Evolutionary conservation across 176 grass and related monocot species (phyloP).

Genomic region (Rhynchospora breviuscula): DNA sequence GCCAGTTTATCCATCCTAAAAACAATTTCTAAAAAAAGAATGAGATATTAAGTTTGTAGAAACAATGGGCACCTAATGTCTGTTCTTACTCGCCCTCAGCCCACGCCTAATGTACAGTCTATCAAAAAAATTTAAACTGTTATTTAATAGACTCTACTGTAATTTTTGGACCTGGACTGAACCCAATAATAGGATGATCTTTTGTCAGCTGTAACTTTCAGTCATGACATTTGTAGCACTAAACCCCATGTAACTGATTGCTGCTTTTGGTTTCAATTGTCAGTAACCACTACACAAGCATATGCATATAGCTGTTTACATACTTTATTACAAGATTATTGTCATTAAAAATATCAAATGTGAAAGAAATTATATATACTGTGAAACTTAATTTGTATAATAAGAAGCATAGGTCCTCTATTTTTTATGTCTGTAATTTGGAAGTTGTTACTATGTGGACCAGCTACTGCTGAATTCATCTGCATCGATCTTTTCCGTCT

Average conservation of each 20-base stretch:
- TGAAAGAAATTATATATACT: neutral
- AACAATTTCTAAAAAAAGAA: neutral
- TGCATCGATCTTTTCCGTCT: neutral
- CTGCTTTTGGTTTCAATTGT: neutral
- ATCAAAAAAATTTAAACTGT: no score
- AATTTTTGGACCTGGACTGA: no score
- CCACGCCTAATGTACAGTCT: no score
- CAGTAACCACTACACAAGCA: neutral
- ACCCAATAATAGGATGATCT: no score
- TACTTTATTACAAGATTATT: neutral
- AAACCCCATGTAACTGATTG: neutral
- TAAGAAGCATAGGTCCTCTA: neutral
- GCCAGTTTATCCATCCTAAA: neutral
- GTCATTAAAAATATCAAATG: neutral
- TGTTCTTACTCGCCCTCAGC: no score
- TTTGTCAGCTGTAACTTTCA: no score
- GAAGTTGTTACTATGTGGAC: neutral
- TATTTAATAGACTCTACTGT: no score
- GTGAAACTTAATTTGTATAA: neutral
- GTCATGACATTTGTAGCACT: neutral
- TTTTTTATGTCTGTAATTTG: neutral
- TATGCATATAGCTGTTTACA: neutral
- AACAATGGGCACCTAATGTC: neutral
- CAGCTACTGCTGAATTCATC: neutral
- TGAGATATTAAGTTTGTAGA: no score